phyloP scores from a whole-genome alignment of 148 eudicot species.

The Beta vulgaris region DNA sequence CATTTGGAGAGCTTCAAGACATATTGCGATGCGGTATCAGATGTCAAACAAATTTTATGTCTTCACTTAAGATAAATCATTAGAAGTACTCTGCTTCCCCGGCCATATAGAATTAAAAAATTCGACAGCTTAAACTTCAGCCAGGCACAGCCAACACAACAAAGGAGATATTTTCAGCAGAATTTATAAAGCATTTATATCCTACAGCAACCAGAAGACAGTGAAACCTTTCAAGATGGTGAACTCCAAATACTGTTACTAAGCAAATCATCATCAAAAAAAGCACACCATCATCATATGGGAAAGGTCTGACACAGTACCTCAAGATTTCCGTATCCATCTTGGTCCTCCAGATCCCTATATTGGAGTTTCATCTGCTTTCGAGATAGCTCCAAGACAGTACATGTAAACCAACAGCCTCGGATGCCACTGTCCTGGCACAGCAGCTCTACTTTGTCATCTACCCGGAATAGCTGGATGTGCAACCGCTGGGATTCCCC shows the following conservation, averaged over 20 bases:
- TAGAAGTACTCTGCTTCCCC: not conserved
- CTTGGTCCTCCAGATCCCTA: slow-evolving; percentile 80
- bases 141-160: not conserved
- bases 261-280: not conserved
- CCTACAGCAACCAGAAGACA: not conserved
- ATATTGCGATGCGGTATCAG: not conserved
- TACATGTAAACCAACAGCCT: slow-evolving; percentile 98
- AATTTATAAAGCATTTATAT: not conserved
- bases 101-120: not conserved
- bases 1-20: not conserved
- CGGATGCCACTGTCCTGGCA: slow-evolving; percentile 94
- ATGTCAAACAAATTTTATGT: too few species aligned
- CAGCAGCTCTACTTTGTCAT: slow-evolving; percentile 69
- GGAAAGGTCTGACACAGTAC: slow-evolving; percentile 35
- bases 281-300: not conserved
- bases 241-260: not conserved
- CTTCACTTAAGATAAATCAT: too few species aligned
- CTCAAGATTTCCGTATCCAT: slow-evolving; percentile 70
- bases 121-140: not conserved
- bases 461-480: slow-evolving; percentile 40
- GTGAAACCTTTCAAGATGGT: not conserved
- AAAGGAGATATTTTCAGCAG: slow-evolving; percentile 1
- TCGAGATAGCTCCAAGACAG: slow-evolving; percentile 56
- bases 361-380: slow-evolving; percentile 70
- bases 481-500: slow-evolving; percentile 31